phyloP scores from a whole-genome alignment of 306 rosid genomes.

The Carpinus fangiana region DNA sequence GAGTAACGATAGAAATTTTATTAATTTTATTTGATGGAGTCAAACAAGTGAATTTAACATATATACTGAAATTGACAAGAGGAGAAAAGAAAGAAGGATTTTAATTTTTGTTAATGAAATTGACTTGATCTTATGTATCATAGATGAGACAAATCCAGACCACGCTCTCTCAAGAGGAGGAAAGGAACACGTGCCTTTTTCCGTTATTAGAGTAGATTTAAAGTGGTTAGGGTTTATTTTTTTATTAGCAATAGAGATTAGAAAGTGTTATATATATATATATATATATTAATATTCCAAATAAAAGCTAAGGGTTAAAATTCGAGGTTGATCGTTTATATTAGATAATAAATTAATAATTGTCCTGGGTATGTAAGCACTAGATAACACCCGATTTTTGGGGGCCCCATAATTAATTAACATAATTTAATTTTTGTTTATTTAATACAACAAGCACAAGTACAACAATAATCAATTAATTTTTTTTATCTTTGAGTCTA shows the following conservation, averaged over 20 bases:
- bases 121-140: not conserved
- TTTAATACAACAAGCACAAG: not conserved
- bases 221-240: not conserved
- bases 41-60: too few species aligned
- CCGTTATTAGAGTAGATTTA: not conserved
- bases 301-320: not conserved
- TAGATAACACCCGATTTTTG: constrained; percentile 8
- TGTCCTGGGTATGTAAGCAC: not conserved
- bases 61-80: not conserved
- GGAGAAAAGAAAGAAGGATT: not conserved
- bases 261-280: not conserved
- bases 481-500: too few species aligned
- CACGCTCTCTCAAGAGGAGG: not conserved
- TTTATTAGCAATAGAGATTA: not conserved
- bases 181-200: not conserved
- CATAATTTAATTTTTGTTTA: not conserved
- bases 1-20: too few species aligned
- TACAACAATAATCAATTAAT: not conserved
- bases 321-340: not conserved
- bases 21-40: too few species aligned
- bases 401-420: not conserved
- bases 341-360: not conserved
- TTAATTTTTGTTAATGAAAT: not conserved
- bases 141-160: not conserved
- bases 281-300: not conserved